A percentile compares a stretch with the other conserved stretches of the same genome.
These are phyloP conservation scores for Pichia nakasei DNA, from an alignment of 805 yeast genomes.

Conservation along the genomic window DNA sequence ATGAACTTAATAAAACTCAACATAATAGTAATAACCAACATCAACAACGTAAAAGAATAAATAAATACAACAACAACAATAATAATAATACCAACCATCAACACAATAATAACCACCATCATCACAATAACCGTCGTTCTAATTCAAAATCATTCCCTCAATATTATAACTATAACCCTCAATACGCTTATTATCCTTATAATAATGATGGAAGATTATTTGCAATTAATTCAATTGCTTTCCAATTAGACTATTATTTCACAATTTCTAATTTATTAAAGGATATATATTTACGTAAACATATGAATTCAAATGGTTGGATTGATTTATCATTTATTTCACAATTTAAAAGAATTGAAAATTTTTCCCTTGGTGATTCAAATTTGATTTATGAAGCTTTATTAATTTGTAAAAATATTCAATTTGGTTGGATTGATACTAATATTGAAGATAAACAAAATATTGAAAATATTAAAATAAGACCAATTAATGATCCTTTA, in stretches of 20 bases:
- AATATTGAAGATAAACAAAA: constrained; percentile 22
- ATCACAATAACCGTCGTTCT: not conserved
- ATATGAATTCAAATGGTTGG: constrained; percentile 73
- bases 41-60: not conserved
- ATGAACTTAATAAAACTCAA: constrained; percentile 8
- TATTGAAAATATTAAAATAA: constrained; percentile 33
- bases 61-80: constrained; percentile 6
- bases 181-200: not conserved
- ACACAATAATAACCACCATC: not conserved
- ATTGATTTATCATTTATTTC: constrained; percentile 55
- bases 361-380: constrained; percentile 49
- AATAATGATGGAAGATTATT: constrained; percentile 8
- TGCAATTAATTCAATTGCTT: constrained; percentile 20
- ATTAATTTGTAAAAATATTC: constrained; percentile 38
- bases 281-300: constrained; percentile 73
- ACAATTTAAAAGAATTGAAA: constrained; percentile 66
- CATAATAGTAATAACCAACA: constrained; percentile 9
- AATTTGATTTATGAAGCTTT: constrained; percentile 47
- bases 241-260: constrained; percentile 86
- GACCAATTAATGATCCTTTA: constrained; percentile 48
- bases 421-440: constrained; percentile 25
- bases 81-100: constrained; percentile 1
- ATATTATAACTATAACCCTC: constrained; percentile 1
- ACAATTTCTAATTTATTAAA: constrained; percentile 78
- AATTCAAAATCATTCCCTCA: not conserved